Base-by-base conservation (phyloP, 179 eudicot genomes). In the Drosera spatulata region DNA sequence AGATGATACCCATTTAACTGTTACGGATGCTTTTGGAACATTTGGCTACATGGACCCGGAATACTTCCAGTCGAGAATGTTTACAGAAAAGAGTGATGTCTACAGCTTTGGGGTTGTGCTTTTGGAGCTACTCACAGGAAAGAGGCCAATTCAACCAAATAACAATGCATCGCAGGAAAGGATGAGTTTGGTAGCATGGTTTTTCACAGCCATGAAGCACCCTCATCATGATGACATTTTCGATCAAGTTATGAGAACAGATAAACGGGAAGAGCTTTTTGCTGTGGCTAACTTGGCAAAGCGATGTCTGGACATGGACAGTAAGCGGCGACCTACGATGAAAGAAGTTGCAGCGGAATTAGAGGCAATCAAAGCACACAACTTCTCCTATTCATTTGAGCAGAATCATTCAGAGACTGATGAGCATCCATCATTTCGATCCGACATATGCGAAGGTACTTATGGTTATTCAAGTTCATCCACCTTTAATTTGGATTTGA, bases 91-190 rank as follows among this genome's bases (percentile, higher is more conserved):
- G 57, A 71, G 82, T 47, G 82, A 78, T 41, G 79, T 74, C 39
- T 78, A 78, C 55, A 75, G 82, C 41, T 81, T 85, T 39, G 85
- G 85, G 6, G 85, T 82, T 3, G 91, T 85, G 2, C 73, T 85
- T 8, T 72, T 75, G 0, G 85, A 79, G 66, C 77, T 85, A 11
- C 49, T 85, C 56, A 79, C 83, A 22, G 75, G 83, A 4, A 55
- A 69, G 61, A 82, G 67, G 63, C 73, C 81, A 15, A 50, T 82
- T 14, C 63, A 66, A n/a, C n/a, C n/a, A n/a, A n/a, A n/a, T 44
- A 58, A 56, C 3, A 22, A 56, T 3, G 42, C 58, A 56, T 5
- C 64, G 0, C 66, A 71, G 6, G 75, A 72, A 43, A 72, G 65
- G 13, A 64, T 62, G 44, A 73, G 75, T 60, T 53, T 79, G 44